phyloP scores from a whole-genome alignment of 805 yeast species.

The Candida boleticola region DNA sequence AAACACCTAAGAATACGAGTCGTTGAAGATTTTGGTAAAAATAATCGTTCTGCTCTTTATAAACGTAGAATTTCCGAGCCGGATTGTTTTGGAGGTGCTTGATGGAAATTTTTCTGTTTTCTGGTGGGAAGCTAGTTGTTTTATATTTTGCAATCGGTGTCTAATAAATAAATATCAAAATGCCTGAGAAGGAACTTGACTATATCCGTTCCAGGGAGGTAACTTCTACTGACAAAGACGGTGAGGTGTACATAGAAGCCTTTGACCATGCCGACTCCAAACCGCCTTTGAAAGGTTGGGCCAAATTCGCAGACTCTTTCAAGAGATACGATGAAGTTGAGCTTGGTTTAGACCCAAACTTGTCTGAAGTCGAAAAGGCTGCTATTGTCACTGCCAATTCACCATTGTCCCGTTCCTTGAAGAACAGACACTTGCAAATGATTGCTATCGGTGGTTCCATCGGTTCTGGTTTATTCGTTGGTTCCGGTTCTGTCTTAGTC shows the following conservation, averaged over 20 bases:
- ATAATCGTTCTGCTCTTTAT: no score
- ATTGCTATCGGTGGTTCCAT: slow-evolving; percentile 83
- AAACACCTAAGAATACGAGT: no score
- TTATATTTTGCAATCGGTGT: no score
- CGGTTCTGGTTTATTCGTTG: slow-evolving; percentile 81
- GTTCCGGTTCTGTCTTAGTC: slow-evolving; percentile 60
- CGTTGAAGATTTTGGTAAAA: no score
- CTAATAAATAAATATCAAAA: no score
- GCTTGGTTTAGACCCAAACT: slow-evolving; percentile 38
- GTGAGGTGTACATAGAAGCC: slow-evolving; percentile 35
- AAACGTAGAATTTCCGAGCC: no score
- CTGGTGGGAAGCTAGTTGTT: no score
- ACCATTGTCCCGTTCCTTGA: slow-evolving; percentile 50
- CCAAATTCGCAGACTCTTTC: slow-evolving; percentile 29
- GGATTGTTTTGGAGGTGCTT: no score
- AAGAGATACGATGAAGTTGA: slow-evolving; percentile 31
- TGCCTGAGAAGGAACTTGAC: slow-evolving; percentile 42
- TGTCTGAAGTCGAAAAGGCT: slow-evolving; percentile 26
- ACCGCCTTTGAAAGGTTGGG: slow-evolving; percentile 13
- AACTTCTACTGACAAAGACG: slow-evolving; percentile 33
- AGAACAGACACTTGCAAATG: slow-evolving; percentile 71
- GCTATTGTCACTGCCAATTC: slow-evolving; percentile 46
- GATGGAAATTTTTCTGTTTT: no score
- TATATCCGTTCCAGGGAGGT: slow-evolving; percentile 38
- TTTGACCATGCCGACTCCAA: slow-evolving; percentile 10